phyloP scores from a whole-genome alignment of 768 basidiomycete genomes.

The Hydnum rufescens region DNA sequence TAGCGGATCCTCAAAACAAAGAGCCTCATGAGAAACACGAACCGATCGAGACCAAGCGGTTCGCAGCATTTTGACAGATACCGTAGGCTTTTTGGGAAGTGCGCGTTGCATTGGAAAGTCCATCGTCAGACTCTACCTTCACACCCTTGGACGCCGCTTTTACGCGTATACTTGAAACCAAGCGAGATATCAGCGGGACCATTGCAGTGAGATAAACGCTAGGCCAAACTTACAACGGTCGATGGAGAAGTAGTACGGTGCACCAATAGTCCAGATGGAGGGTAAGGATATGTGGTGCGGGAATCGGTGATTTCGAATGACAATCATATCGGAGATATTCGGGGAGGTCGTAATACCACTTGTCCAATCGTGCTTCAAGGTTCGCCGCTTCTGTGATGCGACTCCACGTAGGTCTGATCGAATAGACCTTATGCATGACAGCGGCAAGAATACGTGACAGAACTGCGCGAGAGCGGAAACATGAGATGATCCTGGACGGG shows the following conservation, averaged over 20 bases:
- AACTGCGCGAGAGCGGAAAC: conserved; percentile 9
- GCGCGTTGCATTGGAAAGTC: conserved; percentile 4
- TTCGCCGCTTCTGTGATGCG: conserved; percentile 14
- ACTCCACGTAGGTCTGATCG: conserved; percentile 13
- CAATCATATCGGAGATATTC: conserved; percentile 13
- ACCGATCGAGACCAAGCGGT: conserved; percentile 14
- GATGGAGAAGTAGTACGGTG: conserved; percentile 16
- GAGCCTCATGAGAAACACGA: conserved; percentile 1
- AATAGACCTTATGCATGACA: conserved; percentile 16
- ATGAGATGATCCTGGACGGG: conserved; percentile 11
- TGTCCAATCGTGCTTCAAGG: conserved; percentile 15
- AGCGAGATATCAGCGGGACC: neutral
- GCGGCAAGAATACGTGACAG: conserved; percentile 7
- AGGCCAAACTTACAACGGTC: conserved; percentile 14
- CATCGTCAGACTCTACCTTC: conserved; percentile 7
- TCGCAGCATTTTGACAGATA: conserved; percentile 15
- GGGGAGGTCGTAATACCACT: conserved; percentile 16
- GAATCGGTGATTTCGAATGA: conserved; percentile 11
- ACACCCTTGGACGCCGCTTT: neutral
- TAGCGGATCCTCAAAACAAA: conserved; percentile 7
- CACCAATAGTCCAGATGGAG: conserved; percentile 17
- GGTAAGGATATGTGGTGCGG: conserved; percentile 14
- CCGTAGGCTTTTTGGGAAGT: conserved; percentile 10
- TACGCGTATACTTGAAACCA: conserved; percentile 12
- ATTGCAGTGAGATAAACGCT: neutral